Evolutionary conservation across 1,139 yeast genomes (phyloP), one percentile per base, ranked within the genome.

Genomic region (Scheffersomyces titani): DNA sequence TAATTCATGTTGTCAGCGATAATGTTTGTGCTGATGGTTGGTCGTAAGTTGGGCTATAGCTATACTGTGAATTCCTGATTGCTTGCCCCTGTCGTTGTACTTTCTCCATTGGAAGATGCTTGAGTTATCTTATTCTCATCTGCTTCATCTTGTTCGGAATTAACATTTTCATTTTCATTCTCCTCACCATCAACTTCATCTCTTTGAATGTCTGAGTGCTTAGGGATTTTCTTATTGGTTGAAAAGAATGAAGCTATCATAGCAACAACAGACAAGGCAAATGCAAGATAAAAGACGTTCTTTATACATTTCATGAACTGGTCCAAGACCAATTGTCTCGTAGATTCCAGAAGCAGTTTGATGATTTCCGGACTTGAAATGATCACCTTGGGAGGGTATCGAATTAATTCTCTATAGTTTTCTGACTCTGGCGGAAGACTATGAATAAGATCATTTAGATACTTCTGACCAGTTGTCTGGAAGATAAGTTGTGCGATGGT

Each of bases 401-500:
- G 53, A 19, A 58, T 55, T n/a, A 75, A 60, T 11, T 57, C 60
- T 19, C 59, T 52, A 50, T 62, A 66, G 2, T 64, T 67, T 2
- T 54, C 40, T 1, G 75, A 67, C 40, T 53, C 59, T 7, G 56
- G 50, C 16, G 62, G 56, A 21, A 73, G 58, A 0, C 54, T 52
- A 0, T 54, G 44, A 2, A 71, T 46, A 11, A 70, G 59, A 1
- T 63, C 48, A 1, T 55, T 54, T 44, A 75, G 62, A 54, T 75
- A 69, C 2, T 59, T 51, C 3, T 63, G 57, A 3, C 76, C 76
- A 2, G 74, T 62, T 4, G 71, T 62, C 54, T 66, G 71, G 61
- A 79, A 81, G 40, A 86, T 73, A 19, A 83, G 69, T 63, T 84
- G 87, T 1, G 82, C 80, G 19, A 84, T 59, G 7, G 78, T 71